phyloP scores from a whole-genome alignment of 2,329 filamentous ascomycete species.

The Talaromyces atroroseus region DNA sequence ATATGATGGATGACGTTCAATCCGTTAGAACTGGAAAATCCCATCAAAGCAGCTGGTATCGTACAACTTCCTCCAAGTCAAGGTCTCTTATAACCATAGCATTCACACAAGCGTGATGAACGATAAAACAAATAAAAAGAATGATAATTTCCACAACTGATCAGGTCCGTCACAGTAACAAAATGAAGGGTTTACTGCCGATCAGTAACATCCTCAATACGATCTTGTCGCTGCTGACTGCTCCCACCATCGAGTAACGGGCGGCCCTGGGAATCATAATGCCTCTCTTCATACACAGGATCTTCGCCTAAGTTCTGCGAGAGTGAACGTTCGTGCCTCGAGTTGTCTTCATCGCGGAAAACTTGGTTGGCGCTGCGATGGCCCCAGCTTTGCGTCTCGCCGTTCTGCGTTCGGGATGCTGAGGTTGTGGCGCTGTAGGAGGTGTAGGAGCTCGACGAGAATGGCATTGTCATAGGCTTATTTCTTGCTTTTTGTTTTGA shows the following conservation, averaged over 20 bases:
- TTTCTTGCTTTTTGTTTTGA: neutral
- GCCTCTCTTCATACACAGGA: conserved; percentile 12
- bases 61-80: no score
- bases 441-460: conserved; percentile 6
- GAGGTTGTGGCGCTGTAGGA: conserved; percentile 4
- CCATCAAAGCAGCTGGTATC: no score
- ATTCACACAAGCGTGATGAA: neutral
- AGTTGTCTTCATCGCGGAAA: conserved; percentile 9
- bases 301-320: conserved; percentile 10
- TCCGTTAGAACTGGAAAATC: no score
- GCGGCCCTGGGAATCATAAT: conserved; percentile 9
- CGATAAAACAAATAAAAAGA: neutral
- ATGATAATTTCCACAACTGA: no score
- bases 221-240: neutral
- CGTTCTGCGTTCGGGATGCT: conserved; percentile 5
- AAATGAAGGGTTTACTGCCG: neutral
- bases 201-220: conserved; percentile 12
- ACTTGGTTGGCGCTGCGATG: conserved; percentile 8
- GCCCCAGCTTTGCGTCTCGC: conserved; percentile 10
- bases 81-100: no score
- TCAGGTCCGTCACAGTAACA: no score
- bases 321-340: conserved; percentile 4
- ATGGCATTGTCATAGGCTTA: conserved; percentile 2
- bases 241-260: conserved; percentile 2
- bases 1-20: no score